Base-by-base conservation (phyloP, 345 rosid species). In the Aquilaria sinensis region DNA sequence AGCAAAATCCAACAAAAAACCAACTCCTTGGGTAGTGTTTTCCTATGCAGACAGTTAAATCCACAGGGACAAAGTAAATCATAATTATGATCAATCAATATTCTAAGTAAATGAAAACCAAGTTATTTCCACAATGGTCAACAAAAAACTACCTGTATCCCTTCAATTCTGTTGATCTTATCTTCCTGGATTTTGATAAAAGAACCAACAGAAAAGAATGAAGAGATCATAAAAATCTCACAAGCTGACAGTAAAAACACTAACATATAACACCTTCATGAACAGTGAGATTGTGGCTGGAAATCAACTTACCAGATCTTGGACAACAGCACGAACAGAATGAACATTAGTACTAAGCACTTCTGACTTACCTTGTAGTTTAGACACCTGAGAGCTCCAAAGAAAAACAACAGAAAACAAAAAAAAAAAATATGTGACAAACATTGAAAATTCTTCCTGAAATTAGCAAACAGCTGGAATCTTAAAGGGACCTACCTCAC, bases 281-380 rank as follows among this genome's bases (percentile, higher is more conserved):
- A 52, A 14, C 66, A 48, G 2, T 51, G 48, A 47, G 8, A 5
- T 37, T 37, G 43, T 9, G 8, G 5, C 7, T 9, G 7, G 8
- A 37, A 67, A 57, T 72, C 52, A 9, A 47, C 67, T 72, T 67
- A 94, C 97, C 90, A 94, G 77, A 60, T 73, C 80, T 81, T 90
- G 88, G 61, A 94, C 92, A 41, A 75, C 85, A 72, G 75, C 72
- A 49, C 83, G 82, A 58, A 85, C 88, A 72, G 74, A 64, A 50
- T 77, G 79, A 67, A 88, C 83, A 53, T 81, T 62, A 56, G 45
- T 51, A 76, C 37, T 51, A 29, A 66, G 49, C 67, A 55, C 62
- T 63, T 67, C 72, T 59, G 88, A 75, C 59, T 75, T 65, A 58
- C 76, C 80, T 34, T 81, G 80, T 58, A 94, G 67, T 60, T 77